A percentile compares a stretch with the other conserved stretches of the same genome.
phyloP scores from a whole-genome alignment of 805 yeast genomes.

The Helenozyma rhizophorensis region DNA sequence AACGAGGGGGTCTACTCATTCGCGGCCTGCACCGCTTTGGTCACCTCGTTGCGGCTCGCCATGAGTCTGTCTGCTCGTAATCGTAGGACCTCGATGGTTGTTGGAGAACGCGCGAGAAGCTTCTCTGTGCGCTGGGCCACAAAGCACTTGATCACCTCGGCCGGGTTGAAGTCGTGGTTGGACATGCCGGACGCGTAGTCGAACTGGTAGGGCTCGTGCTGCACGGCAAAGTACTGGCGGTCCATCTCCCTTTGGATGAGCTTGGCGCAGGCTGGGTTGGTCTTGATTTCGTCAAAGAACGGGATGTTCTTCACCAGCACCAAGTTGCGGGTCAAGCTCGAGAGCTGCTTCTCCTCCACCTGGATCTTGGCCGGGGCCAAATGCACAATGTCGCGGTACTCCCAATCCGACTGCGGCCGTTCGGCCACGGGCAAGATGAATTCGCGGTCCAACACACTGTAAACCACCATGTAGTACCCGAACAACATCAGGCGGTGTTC shows the following conservation, averaged over 20 bases:
- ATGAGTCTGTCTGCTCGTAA: conserved; percentile 6
- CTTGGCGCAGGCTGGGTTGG: conserved; percentile 12
- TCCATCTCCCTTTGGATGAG: conserved; percentile 9
- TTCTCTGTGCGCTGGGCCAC: conserved; percentile 1
- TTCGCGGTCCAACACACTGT: conserved; percentile 20
- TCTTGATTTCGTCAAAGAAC: conserved; percentile 13
- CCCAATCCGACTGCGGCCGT: conserved; percentile 6
- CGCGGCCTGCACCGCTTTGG: neutral
- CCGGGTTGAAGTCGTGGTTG: conserved; percentile 25
- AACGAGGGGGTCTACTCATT: too few species aligned
- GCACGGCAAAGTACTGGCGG: conserved; percentile 12
- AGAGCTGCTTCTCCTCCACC: conserved; percentile 10
- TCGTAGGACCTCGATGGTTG: conserved; percentile 5
- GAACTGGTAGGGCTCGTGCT: conserved; percentile 15
- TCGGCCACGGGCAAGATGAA: conserved; percentile 12
- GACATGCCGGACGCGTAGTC: conserved; percentile 23
- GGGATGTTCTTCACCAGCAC: conserved; percentile 16
- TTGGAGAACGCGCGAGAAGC: conserved; percentile 2
- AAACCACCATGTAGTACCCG: conserved; percentile 18
- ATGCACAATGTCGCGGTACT: conserved; percentile 14
- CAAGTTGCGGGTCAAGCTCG: conserved; percentile 5
- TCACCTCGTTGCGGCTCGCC: conserved; percentile 5
- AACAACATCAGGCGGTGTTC: conserved; percentile 27
- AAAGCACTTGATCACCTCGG: conserved; percentile 7
- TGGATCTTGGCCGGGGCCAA: conserved; percentile 15